These are phyloP conservation scores for Suillus alpinus DNA, from an alignment of 768 basidiomycete genomes.

Conservation along the genomic window DNA sequence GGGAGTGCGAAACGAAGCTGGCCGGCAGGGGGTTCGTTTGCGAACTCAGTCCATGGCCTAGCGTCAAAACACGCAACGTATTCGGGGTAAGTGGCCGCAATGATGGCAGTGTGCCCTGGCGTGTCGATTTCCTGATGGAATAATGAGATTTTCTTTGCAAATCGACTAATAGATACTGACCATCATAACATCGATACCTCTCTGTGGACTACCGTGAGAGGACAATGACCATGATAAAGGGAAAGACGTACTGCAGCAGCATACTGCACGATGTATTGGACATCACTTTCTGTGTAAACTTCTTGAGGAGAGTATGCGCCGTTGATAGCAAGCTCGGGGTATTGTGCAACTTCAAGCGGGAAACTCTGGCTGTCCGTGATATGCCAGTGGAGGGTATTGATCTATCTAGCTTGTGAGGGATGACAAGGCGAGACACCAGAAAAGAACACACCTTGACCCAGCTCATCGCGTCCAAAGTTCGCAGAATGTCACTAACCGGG, in stretches of 20 bases:
- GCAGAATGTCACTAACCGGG: slow-evolving; percentile 51
- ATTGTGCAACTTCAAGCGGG: slow-evolving; percentile 40
- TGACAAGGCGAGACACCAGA: not conserved
- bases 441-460: slow-evolving; percentile 53
- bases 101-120: slow-evolving; percentile 71
- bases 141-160: not conserved
- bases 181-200: slow-evolving; percentile 64
- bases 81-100: slow-evolving; percentile 63
- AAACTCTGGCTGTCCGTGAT: slow-evolving; percentile 51
- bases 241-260: slow-evolving; percentile 57
- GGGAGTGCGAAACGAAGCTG: slow-evolving; percentile 66
- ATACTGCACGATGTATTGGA: slow-evolving; percentile 56
- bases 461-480: slow-evolving; percentile 75
- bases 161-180: slow-evolving; percentile 16
- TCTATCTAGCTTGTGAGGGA: slow-evolving; percentile 20
- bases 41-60: slow-evolving; percentile 53
- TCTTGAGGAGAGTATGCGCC: slow-evolving; percentile 41
- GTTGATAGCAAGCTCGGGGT: slow-evolving; percentile 36
- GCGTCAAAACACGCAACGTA: slow-evolving; percentile 58
- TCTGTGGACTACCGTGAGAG: slow-evolving; percentile 27
- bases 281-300: slow-evolving; percentile 41
- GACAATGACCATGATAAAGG: not conserved
- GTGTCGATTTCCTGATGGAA: slow-evolving; percentile 63
- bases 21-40: slow-evolving; percentile 69
- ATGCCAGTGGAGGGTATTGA: slow-evolving; percentile 50